These are phyloP conservation scores for Chlorella sp. DNA, from an alignment of 139 green algal genomes.

Conservation along the genomic window DNA sequence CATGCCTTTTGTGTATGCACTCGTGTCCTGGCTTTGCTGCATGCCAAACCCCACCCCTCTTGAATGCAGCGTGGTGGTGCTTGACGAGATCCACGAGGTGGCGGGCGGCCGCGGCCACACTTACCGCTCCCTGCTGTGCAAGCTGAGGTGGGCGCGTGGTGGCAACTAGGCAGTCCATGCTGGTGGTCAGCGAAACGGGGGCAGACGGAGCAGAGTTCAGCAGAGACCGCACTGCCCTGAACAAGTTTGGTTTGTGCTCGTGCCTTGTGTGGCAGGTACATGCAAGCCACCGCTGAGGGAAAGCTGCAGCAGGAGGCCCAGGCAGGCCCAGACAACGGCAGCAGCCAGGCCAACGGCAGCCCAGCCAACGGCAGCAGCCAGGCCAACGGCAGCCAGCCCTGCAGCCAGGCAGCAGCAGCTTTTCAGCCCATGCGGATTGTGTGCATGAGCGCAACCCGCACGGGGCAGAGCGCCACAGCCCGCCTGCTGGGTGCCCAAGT, in stretches of 20 bases:
- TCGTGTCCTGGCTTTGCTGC: no score
- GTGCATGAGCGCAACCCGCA: conserved; percentile 7
- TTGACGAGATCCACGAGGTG: conserved; percentile 31
- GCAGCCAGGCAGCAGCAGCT: not conserved
- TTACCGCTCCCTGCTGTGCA: conserved; percentile 80
- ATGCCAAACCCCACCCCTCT: no score
- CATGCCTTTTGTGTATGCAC: no score
- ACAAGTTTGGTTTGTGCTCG: no score
- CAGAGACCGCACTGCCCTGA: no score
- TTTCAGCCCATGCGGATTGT: not conserved
- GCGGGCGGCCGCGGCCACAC: no score
- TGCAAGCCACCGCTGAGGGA: not conserved
- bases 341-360: not conserved
- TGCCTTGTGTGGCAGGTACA: no score
- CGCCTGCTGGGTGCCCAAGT: not conserved
- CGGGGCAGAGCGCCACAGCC: not conserved
- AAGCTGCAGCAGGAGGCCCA: no score
- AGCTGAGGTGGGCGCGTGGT: conserved; percentile 77
- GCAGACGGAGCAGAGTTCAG: no score
- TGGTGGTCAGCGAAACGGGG: no score
- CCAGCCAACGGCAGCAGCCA: not conserved
- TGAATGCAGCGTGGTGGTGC: conserved; percentile 20
- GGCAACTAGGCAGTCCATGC: no score
- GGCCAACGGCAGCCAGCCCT: not conserved
- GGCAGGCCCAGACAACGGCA: not conserved